Evolutionary conservation across 1,139 yeast genomes (phyloP).

Genomic region (Yarrowia galli): DNA sequence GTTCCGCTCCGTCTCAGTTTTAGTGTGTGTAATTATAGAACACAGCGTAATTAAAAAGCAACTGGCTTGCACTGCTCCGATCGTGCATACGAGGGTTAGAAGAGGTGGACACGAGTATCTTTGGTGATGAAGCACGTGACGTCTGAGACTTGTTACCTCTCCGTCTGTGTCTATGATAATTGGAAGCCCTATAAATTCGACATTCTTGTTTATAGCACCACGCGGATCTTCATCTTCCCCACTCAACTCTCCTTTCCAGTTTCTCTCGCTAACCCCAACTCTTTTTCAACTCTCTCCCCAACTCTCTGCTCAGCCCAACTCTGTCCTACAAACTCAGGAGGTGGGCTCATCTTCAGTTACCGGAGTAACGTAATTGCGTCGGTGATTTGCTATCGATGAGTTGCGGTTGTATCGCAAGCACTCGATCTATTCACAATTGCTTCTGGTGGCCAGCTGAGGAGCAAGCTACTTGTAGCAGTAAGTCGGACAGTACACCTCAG

Average conservation of each 20-base stretch:
- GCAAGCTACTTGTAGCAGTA: too few relatives aligned
- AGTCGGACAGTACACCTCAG: too few relatives aligned
- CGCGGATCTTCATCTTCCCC: background rate
- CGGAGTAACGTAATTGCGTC: background rate
- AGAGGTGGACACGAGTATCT: too few relatives aligned
- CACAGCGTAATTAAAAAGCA: conserved; percentile 15
- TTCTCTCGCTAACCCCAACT: background rate
- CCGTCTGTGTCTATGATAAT: too few relatives aligned
- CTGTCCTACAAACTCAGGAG: background rate
- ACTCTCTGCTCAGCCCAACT: background rate
- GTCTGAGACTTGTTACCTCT: too few relatives aligned
- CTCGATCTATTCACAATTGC: too few relatives aligned
- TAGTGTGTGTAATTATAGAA: conserved; percentile 8
- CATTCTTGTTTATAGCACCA: too few relatives aligned
- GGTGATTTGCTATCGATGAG: too few relatives aligned
- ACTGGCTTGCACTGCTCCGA: conserved; percentile 4
- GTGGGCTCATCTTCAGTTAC: conserved; percentile 2
- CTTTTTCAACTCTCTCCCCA: background rate
- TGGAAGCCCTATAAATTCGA: too few relatives aligned
- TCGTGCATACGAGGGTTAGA: conserved; percentile 1
- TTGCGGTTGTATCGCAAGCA: too few relatives aligned
- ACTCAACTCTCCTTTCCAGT: background rate
- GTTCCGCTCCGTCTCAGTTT: background rate
- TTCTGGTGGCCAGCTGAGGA: too few relatives aligned
- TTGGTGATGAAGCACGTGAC: too few relatives aligned